Evolutionary conservation across 164 flowering plant species (phyloP), one percentile per base, ranked within the genome.

Genomic region (Tetracentron sinense): DNA sequence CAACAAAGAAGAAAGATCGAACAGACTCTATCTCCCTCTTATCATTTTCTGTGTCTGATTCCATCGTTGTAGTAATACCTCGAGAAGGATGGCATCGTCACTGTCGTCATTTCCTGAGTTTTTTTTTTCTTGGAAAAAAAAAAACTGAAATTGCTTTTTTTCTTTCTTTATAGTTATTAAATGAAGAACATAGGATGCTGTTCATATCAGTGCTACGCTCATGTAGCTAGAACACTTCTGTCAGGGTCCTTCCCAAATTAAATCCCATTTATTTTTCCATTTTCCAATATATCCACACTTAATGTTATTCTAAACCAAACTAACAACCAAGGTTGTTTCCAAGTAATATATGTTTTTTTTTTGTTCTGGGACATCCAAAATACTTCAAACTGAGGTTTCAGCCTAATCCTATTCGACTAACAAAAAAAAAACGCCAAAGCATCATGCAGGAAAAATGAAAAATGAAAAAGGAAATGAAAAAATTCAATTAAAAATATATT

Each of bases 151-250:
- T 30, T 42, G 6, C 11, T 30, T 56, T 23, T 28, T 27, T 6
- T 49, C 49, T 28, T 17, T 31, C 7, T 21, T 35, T 7, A 2
- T 57, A 3, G 28, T 35, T 20, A 35, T 20, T 33, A 63, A 48
- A 29, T 59, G 58, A 63, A 66, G n/a, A 65, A 64, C 84, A 69
- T 80, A 54, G 81, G 84, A 74, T 78, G 78, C 87, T 75, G 80
- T 73, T 78, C 80, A 62, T 68, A 64, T 77, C 80, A 64, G 78
- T 70, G 68, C 73, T 69, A 60, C 53, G 31, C 69, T 68, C 75
- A 77, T 67, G 61, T 63, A 65, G 74, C 63, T 65, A 42, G 66
- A 70, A 70, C 76, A 42, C 38, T 23, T 28, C 14, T 76, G 73
- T 58, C 78, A 65, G 75, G 51, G 19, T 52, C 60, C 54, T 63